Base-by-base conservation (phyloP, 148 eudicot species). In the Bassia scoparia region DNA sequence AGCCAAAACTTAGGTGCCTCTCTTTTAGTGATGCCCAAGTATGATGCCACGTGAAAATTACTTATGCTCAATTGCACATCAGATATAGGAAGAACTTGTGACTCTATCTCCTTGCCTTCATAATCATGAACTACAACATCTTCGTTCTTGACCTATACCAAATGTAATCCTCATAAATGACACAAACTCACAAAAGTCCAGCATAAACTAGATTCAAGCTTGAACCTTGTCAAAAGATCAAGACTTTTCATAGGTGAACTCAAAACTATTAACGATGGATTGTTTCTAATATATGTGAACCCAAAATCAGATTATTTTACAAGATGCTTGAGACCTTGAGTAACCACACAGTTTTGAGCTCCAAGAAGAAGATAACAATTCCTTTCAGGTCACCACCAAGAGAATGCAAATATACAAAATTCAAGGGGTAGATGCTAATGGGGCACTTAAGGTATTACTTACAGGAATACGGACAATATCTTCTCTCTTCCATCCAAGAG, bases 401-500 rank as follows among this genome's bases (percentile, higher is more conserved):
- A n/a, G 10, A 31, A 23, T 64, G 48, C 27, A 64, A 62, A 41
- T 17, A n/a, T 31, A 37, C n/a, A 64, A 62, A 26, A 31, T 26
- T 21, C 67, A 34, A 38, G 67, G 44, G 6, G 44, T 20, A 55
- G 37, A 24, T 48, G 62, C 55, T 50, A 73, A 61, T 16, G 60
- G 49, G 73, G 29, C 44, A 58, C 27, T 49, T 5, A 58, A 48
- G 31, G 44, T 73, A 72, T 53, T 69, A 82, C 97, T 92, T 80
- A 95, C 99, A 60, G 99, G 99, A 65, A 95, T 70, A 74, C 88
- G 83, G 17, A 95, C 81, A 72, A 88, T 81, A 76, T 86, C 91
- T 46, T 81, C 84, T 84, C 96, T 90, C 79, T 81, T 85, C 97
- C 97, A 95, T 74, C 94, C 99, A 66, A 95, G 84, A 77, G 99